Evolutionary conservation across 1,284 basidiomycete species (phyloP), one percentile per base, ranked within the genome.

Genomic region (Crepidotus sp.): DNA sequence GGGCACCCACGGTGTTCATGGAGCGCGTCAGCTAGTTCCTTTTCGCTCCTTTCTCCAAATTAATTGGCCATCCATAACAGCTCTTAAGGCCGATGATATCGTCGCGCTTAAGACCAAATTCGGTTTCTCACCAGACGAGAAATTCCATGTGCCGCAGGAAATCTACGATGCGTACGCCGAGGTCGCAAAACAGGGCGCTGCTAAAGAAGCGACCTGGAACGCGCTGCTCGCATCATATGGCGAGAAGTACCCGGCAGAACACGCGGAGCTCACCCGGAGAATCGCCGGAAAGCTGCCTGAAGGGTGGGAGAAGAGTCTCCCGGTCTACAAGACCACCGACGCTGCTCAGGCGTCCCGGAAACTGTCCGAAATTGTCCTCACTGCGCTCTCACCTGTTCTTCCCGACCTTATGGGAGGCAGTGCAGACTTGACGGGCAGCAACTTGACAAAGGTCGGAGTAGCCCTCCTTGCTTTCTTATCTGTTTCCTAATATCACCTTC

Each of bases 51-150:
- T 24, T 36, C 8, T 35, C 19, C 15, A 44, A 33, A 21, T 42
- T 38, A 50, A 31, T 36, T 43, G 25, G 6, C 10, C 35, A 36
- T 42, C 42, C 14, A 6, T 18, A 40, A 53, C 60, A 84, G 88
- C 94, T 49, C 76, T 97, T 58, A 96, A 96, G 77, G 74, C 85
- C 26, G 94, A 97, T 61, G 93, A 97, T 63, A 88, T 95, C 45
- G 72, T 70, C 51, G 65, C 80, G 51, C 69, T 97, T 58, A 97
- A 97, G 77, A 68, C 72, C 59, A 88, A 86, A 68, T 88, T 86
- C 60, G 83, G 83, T 50, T 86, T 96, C 67, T 76, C 89, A 60
- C 71, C 88, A 30, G 79, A 88, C 50, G 67, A 86, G 66, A 74
- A 71, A 39, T 97, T 96, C 68, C 70, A 80, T 52, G 76, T 97